These are phyloP conservation scores for Clitopilus passeckerianus DNA, from an alignment of 768 basidiomycete species.

Conservation along the genomic window DNA sequence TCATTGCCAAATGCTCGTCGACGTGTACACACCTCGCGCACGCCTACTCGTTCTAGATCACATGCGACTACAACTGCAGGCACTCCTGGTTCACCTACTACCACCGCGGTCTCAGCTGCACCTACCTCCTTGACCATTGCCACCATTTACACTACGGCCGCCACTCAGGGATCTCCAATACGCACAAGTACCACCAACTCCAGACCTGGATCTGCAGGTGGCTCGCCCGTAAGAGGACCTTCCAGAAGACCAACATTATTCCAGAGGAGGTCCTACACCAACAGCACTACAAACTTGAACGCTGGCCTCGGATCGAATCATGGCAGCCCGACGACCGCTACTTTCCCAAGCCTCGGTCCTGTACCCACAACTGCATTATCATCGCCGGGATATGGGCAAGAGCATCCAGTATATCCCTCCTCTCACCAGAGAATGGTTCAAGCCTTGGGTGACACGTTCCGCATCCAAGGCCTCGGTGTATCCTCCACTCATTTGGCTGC, in stretches of 20 bases:
- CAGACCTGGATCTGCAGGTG: not conserved
- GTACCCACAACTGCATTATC: not conserved
- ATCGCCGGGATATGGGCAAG: not conserved
- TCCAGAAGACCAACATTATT: not conserved
- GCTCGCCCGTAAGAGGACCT: not conserved
- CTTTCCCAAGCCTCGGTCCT: not conserved
- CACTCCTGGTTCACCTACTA: not conserved
- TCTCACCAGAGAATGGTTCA: slow-evolving; percentile 29
- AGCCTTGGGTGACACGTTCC: slow-evolving; percentile 56
- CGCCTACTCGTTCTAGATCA: not conserved
- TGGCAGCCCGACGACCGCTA: not conserved
- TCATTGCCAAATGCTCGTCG: not conserved
- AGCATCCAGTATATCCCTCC: slow-evolving; percentile 9
- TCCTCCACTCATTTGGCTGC: slow-evolving; percentile 9
- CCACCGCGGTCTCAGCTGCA: not conserved
- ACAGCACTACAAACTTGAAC: not conserved
- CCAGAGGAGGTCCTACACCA: not conserved
- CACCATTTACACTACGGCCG: not conserved
- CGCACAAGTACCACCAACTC: not conserved
- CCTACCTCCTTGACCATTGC: not conserved
- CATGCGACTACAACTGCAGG: not conserved
- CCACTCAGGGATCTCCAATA: not conserved
- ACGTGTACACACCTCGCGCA: slow-evolving; percentile 1
- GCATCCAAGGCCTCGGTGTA: slow-evolving; percentile 28
- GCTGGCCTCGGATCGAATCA: not conserved